Evolutionary conservation across 768 basidiomycete species (phyloP), one percentile per base, ranked within the genome.

Genomic region (Boletus subparvulus): DNA sequence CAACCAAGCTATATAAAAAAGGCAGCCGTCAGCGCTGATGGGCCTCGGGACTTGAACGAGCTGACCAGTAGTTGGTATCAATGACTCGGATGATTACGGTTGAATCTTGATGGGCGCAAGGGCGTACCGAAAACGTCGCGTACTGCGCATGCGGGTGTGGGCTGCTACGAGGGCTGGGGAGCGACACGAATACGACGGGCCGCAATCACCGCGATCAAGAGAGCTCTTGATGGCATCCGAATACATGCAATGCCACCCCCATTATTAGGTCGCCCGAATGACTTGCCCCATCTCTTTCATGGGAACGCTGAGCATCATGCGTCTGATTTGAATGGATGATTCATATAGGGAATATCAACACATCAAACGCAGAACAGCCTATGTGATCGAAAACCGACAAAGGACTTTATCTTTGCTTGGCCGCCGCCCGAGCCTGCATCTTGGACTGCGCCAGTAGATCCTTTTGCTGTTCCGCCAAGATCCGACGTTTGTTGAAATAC

Each of bases 401-500:
- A 8, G 35, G 32, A n/a, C 12, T 16, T 64, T 55, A 62, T 57
- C 50, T 51, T 40, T 63, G 64, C 32, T 69, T 68, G n/a, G 67
- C 64, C 11, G 70, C 63, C 39, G 39, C 17, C 39, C 69, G 61
- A 13, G 76, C 70, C 61, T 79, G 80, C 17, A 49, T 65, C 44
- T 72, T 71, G 24, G 73, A 74, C 56, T 77, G 77, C 6, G 81
- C 81, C 32, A 91, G 79, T 51, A 87, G 75, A 40, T 85, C 83
- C 65, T 87, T 90, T 72, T 92, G 91, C 54, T 85, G 83, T 58
- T 88, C 90, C 10, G 84, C 88, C 50, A 94, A 81, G 36, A 92
- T 82, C 51, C 94, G 80, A 36, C 94, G 84, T 69, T 92, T 90
- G 76, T 97, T 96, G 67, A 98, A 97, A 71, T 98, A 96, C 28